A percentile compares a stretch with the other conserved stretches of the same genome.
Evolutionary conservation across 1,284 basidiomycete species (phyloP).

Genomic region (Termitomyces sp.): DNA sequence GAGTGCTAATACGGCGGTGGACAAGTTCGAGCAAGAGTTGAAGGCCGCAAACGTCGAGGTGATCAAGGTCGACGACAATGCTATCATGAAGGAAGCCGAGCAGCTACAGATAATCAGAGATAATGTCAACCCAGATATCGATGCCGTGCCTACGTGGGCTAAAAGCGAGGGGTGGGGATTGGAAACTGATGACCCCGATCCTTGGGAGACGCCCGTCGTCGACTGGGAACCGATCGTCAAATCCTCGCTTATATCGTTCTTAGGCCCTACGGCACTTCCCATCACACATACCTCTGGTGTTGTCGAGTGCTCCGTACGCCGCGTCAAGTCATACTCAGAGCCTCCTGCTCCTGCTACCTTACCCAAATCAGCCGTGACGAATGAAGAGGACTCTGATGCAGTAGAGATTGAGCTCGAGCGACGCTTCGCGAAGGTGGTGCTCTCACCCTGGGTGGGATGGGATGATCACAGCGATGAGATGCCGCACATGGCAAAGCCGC

Average conservation of each 20-base stretch:
- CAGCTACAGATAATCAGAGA: slow-evolving; percentile 12
- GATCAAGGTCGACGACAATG: slow-evolving; percentile 14
- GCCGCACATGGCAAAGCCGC: slow-evolving; percentile 26
- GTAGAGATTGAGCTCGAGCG: slow-evolving; percentile 18
- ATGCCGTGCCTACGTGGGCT: slow-evolving; percentile 12
- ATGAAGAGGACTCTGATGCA: slow-evolving; percentile 10
- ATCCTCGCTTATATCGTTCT: slow-evolving; percentile 21
- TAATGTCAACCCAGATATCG: slow-evolving; percentile 11
- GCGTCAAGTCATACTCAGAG: slow-evolving; percentile 32
- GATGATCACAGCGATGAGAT: slow-evolving; percentile 25
- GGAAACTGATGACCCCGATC: slow-evolving; percentile 1
- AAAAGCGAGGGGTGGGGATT: slow-evolving; percentile 2
- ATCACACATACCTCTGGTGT: slow-evolving; percentile 47
- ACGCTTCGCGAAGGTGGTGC: slow-evolving; percentile 19
- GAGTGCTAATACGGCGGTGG: slow-evolving; percentile 10
- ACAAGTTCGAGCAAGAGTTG: slow-evolving; percentile 17
- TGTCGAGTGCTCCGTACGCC: slow-evolving; percentile 48
- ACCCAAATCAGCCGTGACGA: slow-evolving; percentile 9
- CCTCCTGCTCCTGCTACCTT: slow-evolving; percentile 16
- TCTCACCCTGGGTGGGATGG: slow-evolving; percentile 22
- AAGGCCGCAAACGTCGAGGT: slow-evolving; percentile 17
- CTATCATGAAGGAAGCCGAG: slow-evolving; percentile 10
- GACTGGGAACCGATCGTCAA: slow-evolving; percentile 17
- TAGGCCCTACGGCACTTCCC: slow-evolving; percentile 41
- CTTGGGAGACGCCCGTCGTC: slow-evolving; percentile 7